Conservation (phyloP, 2,329 filamentous ascomycete genomes). For the Pseudogymnoascus sp. region DNA sequence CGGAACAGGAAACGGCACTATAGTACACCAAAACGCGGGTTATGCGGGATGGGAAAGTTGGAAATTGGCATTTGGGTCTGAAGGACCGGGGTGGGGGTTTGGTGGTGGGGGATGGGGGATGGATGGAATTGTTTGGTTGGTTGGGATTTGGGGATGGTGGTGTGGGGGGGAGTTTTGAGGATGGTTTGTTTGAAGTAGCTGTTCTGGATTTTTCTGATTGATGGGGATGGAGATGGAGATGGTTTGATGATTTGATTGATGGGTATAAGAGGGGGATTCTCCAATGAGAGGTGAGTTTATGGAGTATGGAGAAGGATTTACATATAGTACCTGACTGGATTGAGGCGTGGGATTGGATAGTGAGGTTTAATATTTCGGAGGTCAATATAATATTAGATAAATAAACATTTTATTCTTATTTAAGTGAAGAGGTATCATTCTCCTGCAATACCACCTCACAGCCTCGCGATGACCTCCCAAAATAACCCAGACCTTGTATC, state of each 20-base stretch:
- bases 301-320: not conserved
- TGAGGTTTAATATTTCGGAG: not conserved
- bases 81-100: not conserved
- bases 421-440: not conserved
- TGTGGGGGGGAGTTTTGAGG: not conserved
- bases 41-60: not conserved
- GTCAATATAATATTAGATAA: not conserved
- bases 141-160: not conserved
- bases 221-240: not conserved
- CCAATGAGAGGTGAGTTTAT: not conserved
- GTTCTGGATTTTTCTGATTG: not conserved
- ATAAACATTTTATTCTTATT: not conserved
- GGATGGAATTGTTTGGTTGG: too few relatives aligned
- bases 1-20: not conserved
- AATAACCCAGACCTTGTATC: not conserved
- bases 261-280: not conserved
- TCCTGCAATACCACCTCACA: not conserved
- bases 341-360: not conserved
- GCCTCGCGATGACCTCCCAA: not conserved
- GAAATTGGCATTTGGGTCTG: not conserved
- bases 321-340: not conserved
- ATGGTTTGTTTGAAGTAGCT: not conserved
- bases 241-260: not conserved
- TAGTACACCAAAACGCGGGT: not conserved
- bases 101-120: not conserved